Conservation (phyloP, 371 early-diverging fungal genomes). For the Vittaforma corneae region DNA sequence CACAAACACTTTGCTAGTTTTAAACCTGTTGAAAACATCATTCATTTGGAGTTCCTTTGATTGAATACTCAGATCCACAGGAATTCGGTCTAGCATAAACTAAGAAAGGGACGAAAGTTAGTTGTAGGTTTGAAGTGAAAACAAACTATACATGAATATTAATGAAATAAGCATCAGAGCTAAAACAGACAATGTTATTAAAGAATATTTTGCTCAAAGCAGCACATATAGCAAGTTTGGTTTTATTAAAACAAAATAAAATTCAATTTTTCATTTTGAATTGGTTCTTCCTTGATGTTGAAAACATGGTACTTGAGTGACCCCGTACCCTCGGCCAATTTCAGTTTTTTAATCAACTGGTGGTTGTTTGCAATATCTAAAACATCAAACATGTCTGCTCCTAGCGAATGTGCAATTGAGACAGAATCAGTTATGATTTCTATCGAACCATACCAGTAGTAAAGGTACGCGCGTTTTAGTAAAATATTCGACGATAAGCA, state of each 20-base stretch:
- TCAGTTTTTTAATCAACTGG: conserved; percentile 1
- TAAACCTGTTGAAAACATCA: too few relatives aligned
- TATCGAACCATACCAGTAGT: conserved; percentile 22
- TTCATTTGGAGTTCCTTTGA: too few relatives aligned
- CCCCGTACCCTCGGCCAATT: conserved; percentile 22
- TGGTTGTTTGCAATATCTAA: conserved; percentile 18
- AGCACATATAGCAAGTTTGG: background rate
- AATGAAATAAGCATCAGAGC: too few relatives aligned
- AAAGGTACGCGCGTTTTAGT: conserved; percentile 50
- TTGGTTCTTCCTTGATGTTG: conserved; percentile 1
- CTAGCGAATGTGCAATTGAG: too few relatives aligned
- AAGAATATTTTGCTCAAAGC: too few relatives aligned
- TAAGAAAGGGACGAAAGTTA: too few relatives aligned
- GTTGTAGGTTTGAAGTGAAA: too few relatives aligned
- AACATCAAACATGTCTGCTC: conserved; percentile 16
- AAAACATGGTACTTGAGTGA: conserved; percentile 16
- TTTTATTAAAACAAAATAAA: conserved; percentile 23
- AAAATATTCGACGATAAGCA: conserved; percentile 14
- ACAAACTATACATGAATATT: too few relatives aligned
- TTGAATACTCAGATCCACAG: too few relatives aligned
- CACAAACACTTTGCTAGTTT: too few relatives aligned
- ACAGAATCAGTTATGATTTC: conserved; percentile 3
- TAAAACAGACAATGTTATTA: too few relatives aligned
- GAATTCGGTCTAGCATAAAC: too few relatives aligned
- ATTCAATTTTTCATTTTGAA: conserved; percentile 4